Conservation (phyloP, 208 protist genomes). For the Leishmania major region DNA sequence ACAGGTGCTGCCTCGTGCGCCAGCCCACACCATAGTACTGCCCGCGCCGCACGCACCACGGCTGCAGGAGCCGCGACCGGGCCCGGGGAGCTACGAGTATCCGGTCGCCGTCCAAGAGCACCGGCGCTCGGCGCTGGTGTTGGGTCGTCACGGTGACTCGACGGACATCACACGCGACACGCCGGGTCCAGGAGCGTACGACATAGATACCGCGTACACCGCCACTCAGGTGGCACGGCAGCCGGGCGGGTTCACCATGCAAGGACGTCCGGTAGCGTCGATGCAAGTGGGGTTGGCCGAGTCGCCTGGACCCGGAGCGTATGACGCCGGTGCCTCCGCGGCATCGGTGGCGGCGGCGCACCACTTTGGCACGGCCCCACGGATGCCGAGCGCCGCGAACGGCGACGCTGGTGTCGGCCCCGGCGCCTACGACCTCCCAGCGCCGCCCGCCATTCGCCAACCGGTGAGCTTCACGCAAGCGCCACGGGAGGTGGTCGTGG, state of each 20-base stretch:
- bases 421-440: constrained; percentile 28
- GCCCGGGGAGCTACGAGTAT: constrained; percentile 54
- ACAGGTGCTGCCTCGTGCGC: constrained; percentile 26
- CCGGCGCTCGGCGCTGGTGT: constrained; percentile 20
- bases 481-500: constrained; percentile 1
- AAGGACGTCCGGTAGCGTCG: constrained; percentile 10
- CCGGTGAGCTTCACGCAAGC: constrained; percentile 24
- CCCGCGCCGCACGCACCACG: background rate
- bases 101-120: constrained; percentile 18
- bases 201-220: constrained; percentile 11
- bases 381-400: constrained; percentile 13
- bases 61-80: constrained; percentile 11
- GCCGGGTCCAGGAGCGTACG: constrained; percentile 59
- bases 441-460: background rate
- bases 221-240: constrained; percentile 14
- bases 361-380: constrained; percentile 45
- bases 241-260: constrained; percentile 16
- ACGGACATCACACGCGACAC: constrained; percentile 16
- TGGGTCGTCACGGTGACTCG: constrained; percentile 2
- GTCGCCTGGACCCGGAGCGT: constrained; percentile 29
- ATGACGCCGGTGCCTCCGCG: constrained; percentile 1
- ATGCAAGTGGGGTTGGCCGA: background rate
- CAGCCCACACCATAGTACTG: constrained; percentile 14
- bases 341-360: background rate
- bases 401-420: constrained; percentile 12